Evolutionary conservation across 306 rosid species (phyloP), one percentile per base, ranked within the genome.

Genomic region (Malus fusca): DNA sequence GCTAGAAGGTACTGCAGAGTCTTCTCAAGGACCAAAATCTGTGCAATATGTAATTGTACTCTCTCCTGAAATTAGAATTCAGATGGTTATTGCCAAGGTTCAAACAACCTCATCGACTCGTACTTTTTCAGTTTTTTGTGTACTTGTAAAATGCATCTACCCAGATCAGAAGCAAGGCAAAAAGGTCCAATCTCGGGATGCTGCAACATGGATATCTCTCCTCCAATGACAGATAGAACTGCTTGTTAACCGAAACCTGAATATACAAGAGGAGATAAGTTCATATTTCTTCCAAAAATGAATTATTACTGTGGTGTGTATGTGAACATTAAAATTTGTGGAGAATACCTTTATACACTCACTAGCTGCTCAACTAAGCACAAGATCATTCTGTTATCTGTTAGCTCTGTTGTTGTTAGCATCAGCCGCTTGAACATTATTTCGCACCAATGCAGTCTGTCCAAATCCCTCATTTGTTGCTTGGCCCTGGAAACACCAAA

Each of bases 231-330:
- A 77, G 40, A 66, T 2, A 73, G 42, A 8, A 75, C 61, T 66
- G 75, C 51, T 66, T 51, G 72, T 84, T 82, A 84, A 68, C 81
- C 88, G 52, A 83, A 79, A 79, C 90, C 97, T 86, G 85, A 73
- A 78, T 69, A 53, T 71, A 75, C 19, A 72, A 68, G 70, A 14
- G 9, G 40, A 66, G 67, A 46, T 79, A 48, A 76, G 63, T 56
- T 67, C 46, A 74, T 28, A 42, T 60, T 42, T 53, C 11, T 66
- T 52, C 66, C 22, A 31, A 60, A 44, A n/a, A 4, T 40, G 52
- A 75, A 37, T 25, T 48, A 14, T 21, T 40, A 56, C 48, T 66
- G 28, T 72, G 73, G n/a, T 48, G 48, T 68, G 66, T 55, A 59
- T 10, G 59, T 18, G 48, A 40, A 30, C 13, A 4, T 1, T 12